A percentile compares a stretch with the other conserved stretches of the same genome.
phyloP scores from a whole-genome alignment of 2,329 filamentous ascomycete species.

The Colletotrichum chlorophyti region DNA sequence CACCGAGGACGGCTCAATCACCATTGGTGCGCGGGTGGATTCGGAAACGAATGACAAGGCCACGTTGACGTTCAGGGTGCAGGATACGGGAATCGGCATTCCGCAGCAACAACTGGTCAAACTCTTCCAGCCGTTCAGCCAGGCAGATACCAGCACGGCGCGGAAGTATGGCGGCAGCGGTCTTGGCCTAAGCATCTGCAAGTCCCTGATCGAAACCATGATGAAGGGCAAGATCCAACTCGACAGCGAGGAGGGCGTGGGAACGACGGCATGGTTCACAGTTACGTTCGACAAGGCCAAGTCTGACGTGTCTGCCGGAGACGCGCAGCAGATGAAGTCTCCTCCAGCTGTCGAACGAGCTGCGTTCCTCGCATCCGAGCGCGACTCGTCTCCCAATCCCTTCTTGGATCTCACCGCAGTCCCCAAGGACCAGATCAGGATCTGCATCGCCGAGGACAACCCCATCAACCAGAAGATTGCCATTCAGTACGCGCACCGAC shows the following conservation, averaged over 20 bases:
- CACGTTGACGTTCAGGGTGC: conserved; percentile 82
- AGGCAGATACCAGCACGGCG: conserved; percentile 89
- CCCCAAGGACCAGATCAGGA: conserved; percentile 77
- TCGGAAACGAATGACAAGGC: conserved; percentile 74
- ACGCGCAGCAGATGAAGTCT: conserved; percentile 50
- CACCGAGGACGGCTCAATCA: conserved; percentile 85
- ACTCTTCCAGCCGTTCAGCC: conserved; percentile 90
- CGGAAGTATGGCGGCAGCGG: conserved; percentile 92
- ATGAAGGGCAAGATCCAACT: conserved; percentile 87
- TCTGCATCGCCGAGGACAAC: conserved; percentile 96
- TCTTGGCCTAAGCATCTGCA: conserved; percentile 91
- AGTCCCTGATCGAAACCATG: conserved; percentile 90
- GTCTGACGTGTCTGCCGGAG: conserved; percentile 63
- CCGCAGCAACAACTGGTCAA: conserved; percentile 82
- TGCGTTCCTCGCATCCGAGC: conserved; percentile 41
- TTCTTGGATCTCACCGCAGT: conserved; percentile 75
- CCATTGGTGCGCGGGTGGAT: conserved; percentile 78
- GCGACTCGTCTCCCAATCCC: conserved; percentile 47
- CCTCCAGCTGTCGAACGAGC: conserved; percentile 44
- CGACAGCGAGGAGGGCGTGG: conserved; percentile 75
- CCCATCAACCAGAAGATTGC: conserved; percentile 94
- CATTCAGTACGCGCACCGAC: conserved; percentile 84
- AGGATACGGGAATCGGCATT: conserved; percentile 92
- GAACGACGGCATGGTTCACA: conserved; percentile 79
- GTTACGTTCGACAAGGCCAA: conserved; percentile 86